Evolutionary conservation across 2,329 filamentous ascomycete genomes (phyloP).

Genomic region (Tolypocladium paradoxum): DNA sequence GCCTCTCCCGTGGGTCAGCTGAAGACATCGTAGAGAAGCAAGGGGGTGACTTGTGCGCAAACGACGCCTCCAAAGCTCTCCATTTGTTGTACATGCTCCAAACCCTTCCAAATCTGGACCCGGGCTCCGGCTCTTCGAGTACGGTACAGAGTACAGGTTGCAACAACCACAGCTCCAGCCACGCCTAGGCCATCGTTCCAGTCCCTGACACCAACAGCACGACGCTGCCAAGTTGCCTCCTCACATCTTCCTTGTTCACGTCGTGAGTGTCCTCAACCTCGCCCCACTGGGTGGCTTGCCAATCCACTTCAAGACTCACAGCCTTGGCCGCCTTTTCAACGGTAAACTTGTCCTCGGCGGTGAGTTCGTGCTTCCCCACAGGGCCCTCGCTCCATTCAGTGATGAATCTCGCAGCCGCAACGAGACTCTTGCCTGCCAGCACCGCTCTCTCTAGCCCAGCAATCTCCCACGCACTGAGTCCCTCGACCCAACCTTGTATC

Average conservation of each 20-base stretch:
- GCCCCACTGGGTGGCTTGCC: constrained; percentile 87
- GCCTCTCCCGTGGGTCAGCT: no score
- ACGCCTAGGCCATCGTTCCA: constrained; percentile 12
- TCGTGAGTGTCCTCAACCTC: constrained; percentile 98
- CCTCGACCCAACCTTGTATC: constrained; percentile 65
- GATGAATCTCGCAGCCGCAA: constrained; percentile 66
- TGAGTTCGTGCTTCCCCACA: constrained; percentile 32
- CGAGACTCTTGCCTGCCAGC: constrained; percentile 76
- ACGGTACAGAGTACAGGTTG: not conserved
- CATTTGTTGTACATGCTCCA: not conserved
- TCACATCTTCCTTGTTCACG: constrained; percentile 83
- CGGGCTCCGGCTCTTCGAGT: not conserved
- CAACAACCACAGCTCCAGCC: not conserved
- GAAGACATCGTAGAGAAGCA: no score
- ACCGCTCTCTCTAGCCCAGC: constrained; percentile 77
- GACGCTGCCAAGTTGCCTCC: constrained; percentile 78
- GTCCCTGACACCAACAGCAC: constrained; percentile 66
- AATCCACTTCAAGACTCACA: constrained; percentile 74
- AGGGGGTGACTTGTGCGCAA: no score
- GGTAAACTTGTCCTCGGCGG: constrained; percentile 44
- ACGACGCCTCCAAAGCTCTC: not conserved
- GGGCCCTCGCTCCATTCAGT: constrained; percentile 80
- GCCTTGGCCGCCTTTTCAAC: constrained; percentile 73
- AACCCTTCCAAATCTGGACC: not conserved
- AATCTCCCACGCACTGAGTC: constrained; percentile 67